phyloP scores from a whole-genome alignment of 2,329 filamentous ascomycete species.

The Elsinoe fawcettii region DNA sequence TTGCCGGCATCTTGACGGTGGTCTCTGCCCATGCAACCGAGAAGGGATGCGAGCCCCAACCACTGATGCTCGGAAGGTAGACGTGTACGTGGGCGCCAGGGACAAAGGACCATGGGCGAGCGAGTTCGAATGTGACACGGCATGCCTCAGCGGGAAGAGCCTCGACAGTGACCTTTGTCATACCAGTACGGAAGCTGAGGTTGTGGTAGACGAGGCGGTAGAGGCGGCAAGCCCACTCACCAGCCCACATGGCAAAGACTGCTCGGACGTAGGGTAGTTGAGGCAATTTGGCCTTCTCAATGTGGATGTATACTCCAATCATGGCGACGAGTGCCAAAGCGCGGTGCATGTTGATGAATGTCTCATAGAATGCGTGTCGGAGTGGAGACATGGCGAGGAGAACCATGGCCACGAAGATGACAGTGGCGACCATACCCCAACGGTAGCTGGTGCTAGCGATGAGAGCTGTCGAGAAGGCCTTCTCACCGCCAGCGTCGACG shows the following conservation, averaged over 20 bases:
- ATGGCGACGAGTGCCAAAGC: conserved; percentile 61
- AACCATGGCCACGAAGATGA: conserved; percentile 58
- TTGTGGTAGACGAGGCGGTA: conserved; percentile 48
- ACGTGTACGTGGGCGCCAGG: conserved; percentile 55
- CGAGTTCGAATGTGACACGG: conserved; percentile 53
- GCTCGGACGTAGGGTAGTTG: conserved; percentile 69
- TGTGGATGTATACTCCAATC: conserved; percentile 70
- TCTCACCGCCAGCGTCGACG: conserved; percentile 52
- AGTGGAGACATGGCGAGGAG: conserved; percentile 68
- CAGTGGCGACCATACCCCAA: conserved; percentile 53
- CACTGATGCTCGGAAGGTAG: conserved; percentile 46
- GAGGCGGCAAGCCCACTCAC: conserved; percentile 51
- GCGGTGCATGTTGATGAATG: conserved; percentile 83
- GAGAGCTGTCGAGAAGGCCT: conserved; percentile 49
- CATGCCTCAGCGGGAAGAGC: conserved; percentile 54
- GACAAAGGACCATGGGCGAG: conserved; percentile 44
- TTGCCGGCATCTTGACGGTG: conserved; percentile 20
- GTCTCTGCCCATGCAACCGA: conserved; percentile 42
- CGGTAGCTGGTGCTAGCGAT: conserved; percentile 55
- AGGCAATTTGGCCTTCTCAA: conserved; percentile 56
- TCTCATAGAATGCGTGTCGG: conserved; percentile 94
- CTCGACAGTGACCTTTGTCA: conserved; percentile 48
- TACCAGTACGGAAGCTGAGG: conserved; percentile 40
- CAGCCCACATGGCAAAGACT: conserved; percentile 67
- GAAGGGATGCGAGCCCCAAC: conserved; percentile 42